Evolutionary conservation across 2,329 filamentous ascomycete species (phyloP).

Genomic region (Apiospora rasikravindrae): DNA sequence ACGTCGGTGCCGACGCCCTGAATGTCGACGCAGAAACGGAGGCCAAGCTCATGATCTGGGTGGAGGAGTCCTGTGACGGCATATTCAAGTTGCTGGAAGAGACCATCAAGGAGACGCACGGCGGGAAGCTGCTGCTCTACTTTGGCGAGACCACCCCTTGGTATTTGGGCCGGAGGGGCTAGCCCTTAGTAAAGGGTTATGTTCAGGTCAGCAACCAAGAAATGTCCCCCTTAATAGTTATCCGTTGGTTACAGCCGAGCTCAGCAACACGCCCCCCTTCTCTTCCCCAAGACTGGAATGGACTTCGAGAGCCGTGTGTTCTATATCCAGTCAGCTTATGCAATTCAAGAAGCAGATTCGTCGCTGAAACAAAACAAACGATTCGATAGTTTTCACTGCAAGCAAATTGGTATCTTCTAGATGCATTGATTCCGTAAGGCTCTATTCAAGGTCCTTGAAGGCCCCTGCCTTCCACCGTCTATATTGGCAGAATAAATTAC

Average conservation of each 20-base stretch:
- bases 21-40: background rate
- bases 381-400: background rate
- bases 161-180: background rate
- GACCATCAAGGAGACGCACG: constrained; percentile 25
- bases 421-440: constrained; percentile 1
- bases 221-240: too few species aligned
- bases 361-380: background rate
- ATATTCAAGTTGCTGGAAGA: constrained; percentile 22
- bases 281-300: background rate
- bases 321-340: background rate
- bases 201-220: too few species aligned
- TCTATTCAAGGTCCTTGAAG: constrained; percentile 7
- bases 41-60: constrained; percentile 7
- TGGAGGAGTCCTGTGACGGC: constrained; percentile 24
- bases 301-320: background rate
- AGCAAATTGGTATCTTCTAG: background rate
- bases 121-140: constrained; percentile 27
- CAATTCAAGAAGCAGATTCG: too few species aligned
- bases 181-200: too few species aligned
- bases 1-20: constrained; percentile 25
- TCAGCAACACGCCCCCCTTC: background rate
- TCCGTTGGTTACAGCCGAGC: background rate
- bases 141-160: constrained; percentile 20
- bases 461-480: constrained; percentile 7
- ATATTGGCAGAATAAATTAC: constrained; percentile 16